Evolutionary conservation across 805 yeast species (phyloP), one percentile per base, ranked within the genome.

Genomic region (Zygoascus ofunaensis): DNA sequence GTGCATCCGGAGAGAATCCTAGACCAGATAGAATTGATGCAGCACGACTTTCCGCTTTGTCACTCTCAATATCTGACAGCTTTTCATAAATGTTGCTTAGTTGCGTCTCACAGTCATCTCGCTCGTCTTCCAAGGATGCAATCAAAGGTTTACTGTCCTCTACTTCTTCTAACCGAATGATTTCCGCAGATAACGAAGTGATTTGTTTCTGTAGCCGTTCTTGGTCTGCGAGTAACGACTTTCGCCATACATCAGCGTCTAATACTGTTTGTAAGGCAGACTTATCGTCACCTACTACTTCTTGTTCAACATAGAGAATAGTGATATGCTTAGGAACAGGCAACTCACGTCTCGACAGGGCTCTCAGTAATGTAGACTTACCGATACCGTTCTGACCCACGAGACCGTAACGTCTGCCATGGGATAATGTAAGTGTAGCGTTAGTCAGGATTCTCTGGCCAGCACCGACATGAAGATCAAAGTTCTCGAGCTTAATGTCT

Each of bases 321-420:
- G 97, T 85, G 51, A 92, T 90, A 63, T 92, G 97, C 56, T 85
- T 87, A 12, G 98, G 97, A 55, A 92, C 82, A 46, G 87, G 79
- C 55, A 92, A 71, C 60, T 92, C 98, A 75, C 99, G 82, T 63
- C 94, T 77, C 1, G 97, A 82, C 43, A 92, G 69, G 0, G 99
- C 99, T 54, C 86, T 75, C 60, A 92, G 70, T 43, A 92, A 68
- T 0, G 98, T 92, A 37, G 97, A 89, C 64, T 92, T 92, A 80
- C 99, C 99, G 55, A 92, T 89, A 90, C 99, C 99, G 70, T 92
- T 92, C 62, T 89, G 94, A 65, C 99, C 99, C 37, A 92, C 96
- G 43, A 92, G 69, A 77, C 98, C 99, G 56, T 92, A 92, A 62
- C 97, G 78, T 63, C 84, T 87, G 44, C 98, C 98, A 61, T 81